Percentiles rank a stretch among this genome's conserved stretches.
Conservation (phyloP, 352 stramenopile genomes). For the Phytopythium ostracodes region DNA sequence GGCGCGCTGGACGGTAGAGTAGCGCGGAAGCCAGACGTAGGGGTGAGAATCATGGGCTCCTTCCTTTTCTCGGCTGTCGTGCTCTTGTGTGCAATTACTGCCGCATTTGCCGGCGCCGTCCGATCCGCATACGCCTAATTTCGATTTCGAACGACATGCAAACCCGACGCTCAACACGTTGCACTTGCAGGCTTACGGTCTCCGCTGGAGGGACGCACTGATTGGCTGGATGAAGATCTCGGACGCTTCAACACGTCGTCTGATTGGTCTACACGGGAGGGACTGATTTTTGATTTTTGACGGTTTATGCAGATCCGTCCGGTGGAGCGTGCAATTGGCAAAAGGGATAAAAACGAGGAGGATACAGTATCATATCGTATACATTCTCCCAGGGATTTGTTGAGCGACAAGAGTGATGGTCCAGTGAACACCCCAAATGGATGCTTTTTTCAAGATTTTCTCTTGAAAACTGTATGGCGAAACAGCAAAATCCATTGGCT, state of each 20-base stretch:
- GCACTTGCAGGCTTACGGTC: neutral
- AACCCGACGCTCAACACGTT: neutral
- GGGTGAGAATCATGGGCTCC: neutral
- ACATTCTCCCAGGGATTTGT: neutral
- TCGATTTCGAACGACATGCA: neutral
- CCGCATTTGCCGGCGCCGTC: neutral
- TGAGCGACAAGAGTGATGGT: neutral
- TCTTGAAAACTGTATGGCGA: neutral
- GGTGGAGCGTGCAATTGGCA: no score
- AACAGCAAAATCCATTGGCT: constrained; percentile 1
- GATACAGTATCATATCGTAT: neutral
- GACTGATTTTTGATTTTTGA: neutral
- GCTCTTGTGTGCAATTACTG: neutral
- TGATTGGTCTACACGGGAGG: neutral
- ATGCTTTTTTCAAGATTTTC: neutral
- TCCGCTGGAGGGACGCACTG: neutral
- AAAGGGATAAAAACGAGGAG: neutral
- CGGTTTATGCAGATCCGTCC: neutral
- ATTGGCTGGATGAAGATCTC: neutral
- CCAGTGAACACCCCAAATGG: neutral
- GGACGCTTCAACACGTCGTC: neutral
- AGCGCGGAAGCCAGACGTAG: no score
- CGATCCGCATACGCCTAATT: neutral
- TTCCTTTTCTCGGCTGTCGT: neutral
- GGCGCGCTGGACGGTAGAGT: neutral